Evolutionary conservation across 2,329 filamentous ascomycete species (phyloP), one percentile per base, ranked within the genome.

Genomic region (Xylaria sp.): DNA sequence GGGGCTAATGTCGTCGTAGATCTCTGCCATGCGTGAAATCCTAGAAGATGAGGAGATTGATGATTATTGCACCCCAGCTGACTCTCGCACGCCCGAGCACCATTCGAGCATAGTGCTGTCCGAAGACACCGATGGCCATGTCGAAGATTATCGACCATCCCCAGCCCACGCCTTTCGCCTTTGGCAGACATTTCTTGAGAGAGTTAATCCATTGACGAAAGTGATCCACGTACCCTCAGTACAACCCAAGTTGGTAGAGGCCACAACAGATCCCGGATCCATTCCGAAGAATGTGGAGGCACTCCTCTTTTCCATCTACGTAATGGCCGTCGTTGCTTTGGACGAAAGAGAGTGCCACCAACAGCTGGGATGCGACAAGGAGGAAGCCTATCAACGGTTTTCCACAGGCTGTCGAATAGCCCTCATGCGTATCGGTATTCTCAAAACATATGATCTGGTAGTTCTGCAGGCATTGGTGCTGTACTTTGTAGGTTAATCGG

Each of bases 141-240:
- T 82, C 15, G 83, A 86, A 62, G 83, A 85, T 15, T 80, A 92
- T 76, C 90, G 91, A 73, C 92, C 92, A 0, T 83, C 88, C 4
- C 86, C 89, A 0, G 85, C 88, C 13, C 88, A 92, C 41, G 87
- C 92, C 31, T 90, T 92, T 74, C 85, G 86, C 60, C 84, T 95
- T 5, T 95, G 92, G 92, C 90, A 94, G 77, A 83, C 89, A 9
- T 94, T 91, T 72, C 81, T 94, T 6, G 89, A 93, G 58, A 90
- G 92, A 69, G 89, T 94, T 65, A 92, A 94, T 74, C 92, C 92
- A 8, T 48, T 80, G 58, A 79, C 78, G 59, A 79, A 79, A 66
- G 76, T 90, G 55, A 89, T 93, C 28, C 92, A 95, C 76, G 86
- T 91, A 1, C 92, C 92, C 0, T 89, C 89, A 0, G 79, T 93